Conservation (phyloP, 371 early-diverging fungal genomes). For the Mucor sp. region DNA sequence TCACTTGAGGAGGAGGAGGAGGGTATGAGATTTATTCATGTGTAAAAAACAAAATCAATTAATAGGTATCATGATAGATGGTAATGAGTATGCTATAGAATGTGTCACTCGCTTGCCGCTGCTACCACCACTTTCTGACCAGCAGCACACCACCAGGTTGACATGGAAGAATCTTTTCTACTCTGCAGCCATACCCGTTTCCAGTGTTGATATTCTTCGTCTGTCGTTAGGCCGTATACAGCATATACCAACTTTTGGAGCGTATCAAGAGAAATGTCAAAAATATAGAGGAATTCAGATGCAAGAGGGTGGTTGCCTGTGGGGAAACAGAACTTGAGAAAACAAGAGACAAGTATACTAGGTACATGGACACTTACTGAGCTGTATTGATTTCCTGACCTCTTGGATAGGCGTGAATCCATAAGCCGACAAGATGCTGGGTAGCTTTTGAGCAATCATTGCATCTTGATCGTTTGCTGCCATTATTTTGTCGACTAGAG, state of each 20-base stretch:
- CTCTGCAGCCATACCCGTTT: conserved; percentile 1
- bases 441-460: neutral
- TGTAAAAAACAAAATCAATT: too few relatives aligned
- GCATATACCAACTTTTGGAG: neutral
- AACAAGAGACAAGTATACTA: too few relatives aligned
- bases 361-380: neutral
- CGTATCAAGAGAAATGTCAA: neutral
- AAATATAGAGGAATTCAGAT: conserved; percentile 3
- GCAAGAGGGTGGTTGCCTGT: conserved; percentile 4
- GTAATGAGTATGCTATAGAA: too few relatives aligned
- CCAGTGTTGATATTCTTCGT: neutral
- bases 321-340: too few relatives aligned
- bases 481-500: neutral
- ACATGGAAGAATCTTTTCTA: neutral
- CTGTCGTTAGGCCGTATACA: neutral
- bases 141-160: neutral
- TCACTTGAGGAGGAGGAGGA: too few relatives aligned
- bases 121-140: neutral
- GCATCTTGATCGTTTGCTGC: conserved; percentile 5
- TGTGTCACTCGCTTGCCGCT: neutral
- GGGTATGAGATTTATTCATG: too few relatives aligned
- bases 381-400: neutral
- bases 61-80: too few relatives aligned
- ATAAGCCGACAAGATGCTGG: neutral
- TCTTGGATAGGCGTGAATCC: conserved; percentile 2